A percentile compares a stretch with the other conserved stretches of the same genome.
phyloP scores from a whole-genome alignment of 208 protist genomes.

The Acanthamoeba castellanii region DNA sequence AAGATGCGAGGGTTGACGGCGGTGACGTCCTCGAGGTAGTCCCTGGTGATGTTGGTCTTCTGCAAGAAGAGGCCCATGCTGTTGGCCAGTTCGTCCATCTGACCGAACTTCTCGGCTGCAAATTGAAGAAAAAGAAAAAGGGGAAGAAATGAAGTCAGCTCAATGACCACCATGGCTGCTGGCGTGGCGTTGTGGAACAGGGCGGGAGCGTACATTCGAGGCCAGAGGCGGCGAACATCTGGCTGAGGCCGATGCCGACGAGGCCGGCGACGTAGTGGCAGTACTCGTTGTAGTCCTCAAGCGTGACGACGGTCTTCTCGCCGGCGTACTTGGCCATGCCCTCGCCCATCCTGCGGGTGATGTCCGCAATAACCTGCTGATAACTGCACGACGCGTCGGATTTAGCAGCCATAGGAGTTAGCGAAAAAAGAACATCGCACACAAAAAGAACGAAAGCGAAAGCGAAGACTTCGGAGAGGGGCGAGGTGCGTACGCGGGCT shows the following conservation, averaged over 20 bases:
- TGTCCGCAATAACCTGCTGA: slow-evolving; percentile 94
- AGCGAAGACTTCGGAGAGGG: background rate
- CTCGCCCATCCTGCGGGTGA: slow-evolving; percentile 93
- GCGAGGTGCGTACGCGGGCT: slow-evolving; percentile 56
- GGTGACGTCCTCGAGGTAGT: slow-evolving; percentile 97
- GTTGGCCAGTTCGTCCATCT: slow-evolving; percentile 91
- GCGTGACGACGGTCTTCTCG: slow-evolving; percentile 90
- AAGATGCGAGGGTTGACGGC: slow-evolving; percentile 94
- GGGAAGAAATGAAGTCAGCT: background rate
- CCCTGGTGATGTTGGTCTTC: slow-evolving; percentile 98
- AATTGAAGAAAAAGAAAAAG: background rate
- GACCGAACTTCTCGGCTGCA: slow-evolving; percentile 78
- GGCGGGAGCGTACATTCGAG: slow-evolving; percentile 86
- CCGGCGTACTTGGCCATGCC: slow-evolving; percentile 95
- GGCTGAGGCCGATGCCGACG: slow-evolving; percentile 95
- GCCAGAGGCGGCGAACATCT: slow-evolving; percentile 93
- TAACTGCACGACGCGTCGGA: slow-evolving; percentile 79
- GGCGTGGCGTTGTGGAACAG: no score
- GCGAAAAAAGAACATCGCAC: background rate
- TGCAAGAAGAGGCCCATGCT: slow-evolving; percentile 98
- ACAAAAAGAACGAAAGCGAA: background rate
- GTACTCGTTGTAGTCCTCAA: slow-evolving; percentile 95
- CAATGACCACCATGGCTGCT: background rate
- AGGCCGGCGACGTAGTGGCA: slow-evolving; percentile 98
- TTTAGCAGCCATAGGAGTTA: background rate